These are phyloP conservation scores for Rhododendron vialii DNA, from an alignment of 148 eudicot genomes.

Conservation along the genomic window DNA sequence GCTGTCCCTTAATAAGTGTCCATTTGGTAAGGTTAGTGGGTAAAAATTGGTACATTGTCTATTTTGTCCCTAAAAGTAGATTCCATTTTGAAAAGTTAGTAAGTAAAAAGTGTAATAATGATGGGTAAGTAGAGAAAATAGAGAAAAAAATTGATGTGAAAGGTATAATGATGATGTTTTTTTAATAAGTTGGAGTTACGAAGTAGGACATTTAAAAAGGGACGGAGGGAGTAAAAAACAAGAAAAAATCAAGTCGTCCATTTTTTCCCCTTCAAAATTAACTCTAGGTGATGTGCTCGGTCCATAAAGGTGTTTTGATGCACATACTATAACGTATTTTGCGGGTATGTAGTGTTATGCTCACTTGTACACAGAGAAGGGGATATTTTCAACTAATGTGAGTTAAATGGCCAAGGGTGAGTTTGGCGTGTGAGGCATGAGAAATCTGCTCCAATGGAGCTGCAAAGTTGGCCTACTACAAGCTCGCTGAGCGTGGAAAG, in stretches of 20 bases:
- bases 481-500: background rate
- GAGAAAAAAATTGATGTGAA: no score
- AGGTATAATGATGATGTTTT: no score
- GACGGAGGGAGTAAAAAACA: no score
- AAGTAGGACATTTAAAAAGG: no score
- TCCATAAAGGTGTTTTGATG: background rate
- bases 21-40: no score
- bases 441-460: background rate
- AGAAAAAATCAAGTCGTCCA: background rate
- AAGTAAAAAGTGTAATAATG: no score
- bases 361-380: background rate
- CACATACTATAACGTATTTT: background rate
- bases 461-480: background rate
- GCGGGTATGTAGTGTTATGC: background rate
- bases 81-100: no score
- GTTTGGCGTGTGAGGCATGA: background rate
- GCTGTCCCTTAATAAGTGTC: no score
- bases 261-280: background rate
- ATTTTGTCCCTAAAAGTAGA: no score
- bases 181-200: no score
- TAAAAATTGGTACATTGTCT: no score
- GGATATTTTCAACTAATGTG: background rate
- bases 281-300: background rate
- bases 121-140: no score
- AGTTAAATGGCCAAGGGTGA: background rate